Evolutionary conservation across 208 protist genomes (phyloP).

Genomic region (Leishmania aethiopica): DNA sequence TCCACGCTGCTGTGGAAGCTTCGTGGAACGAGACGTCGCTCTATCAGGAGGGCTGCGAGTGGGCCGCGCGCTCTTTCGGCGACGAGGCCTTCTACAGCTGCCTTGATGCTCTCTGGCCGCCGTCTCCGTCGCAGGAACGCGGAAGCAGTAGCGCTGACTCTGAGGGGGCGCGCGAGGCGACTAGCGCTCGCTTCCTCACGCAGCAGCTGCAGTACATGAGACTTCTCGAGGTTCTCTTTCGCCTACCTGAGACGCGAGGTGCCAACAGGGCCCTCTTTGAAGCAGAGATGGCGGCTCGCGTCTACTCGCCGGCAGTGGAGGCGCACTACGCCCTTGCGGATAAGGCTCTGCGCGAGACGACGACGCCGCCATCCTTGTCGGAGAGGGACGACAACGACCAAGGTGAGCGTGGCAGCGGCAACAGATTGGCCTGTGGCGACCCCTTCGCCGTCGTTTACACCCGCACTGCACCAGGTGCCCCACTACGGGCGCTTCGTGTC

Average conservation of each 20-base stretch:
- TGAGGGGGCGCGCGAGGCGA: neutral
- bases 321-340: constrained; percentile 62
- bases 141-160: neutral
- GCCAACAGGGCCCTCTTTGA: constrained; percentile 31
- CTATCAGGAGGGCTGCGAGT: constrained; percentile 72
- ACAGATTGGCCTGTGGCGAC: constrained; percentile 3
- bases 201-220: constrained; percentile 43
- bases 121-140: neutral
- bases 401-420: neutral
- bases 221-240: constrained; percentile 21
- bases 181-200: constrained; percentile 27
- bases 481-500: neutral
- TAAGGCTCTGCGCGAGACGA: constrained; percentile 6
- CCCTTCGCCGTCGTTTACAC: constrained; percentile 29
- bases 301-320: constrained; percentile 66
- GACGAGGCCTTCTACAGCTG: constrained; percentile 45
- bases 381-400: neutral
- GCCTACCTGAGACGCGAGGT: constrained; percentile 13
- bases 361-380: neutral
- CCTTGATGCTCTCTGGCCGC: constrained; percentile 39
- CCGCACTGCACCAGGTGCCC: neutral
- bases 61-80: constrained; percentile 33
- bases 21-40: constrained; percentile 71
- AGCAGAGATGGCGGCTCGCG: constrained; percentile 51
- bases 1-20: constrained; percentile 50